These are phyloP conservation scores for Claviceps lovelessii DNA, from an alignment of 2,329 filamentous ascomycete genomes.

Conservation along the genomic window DNA sequence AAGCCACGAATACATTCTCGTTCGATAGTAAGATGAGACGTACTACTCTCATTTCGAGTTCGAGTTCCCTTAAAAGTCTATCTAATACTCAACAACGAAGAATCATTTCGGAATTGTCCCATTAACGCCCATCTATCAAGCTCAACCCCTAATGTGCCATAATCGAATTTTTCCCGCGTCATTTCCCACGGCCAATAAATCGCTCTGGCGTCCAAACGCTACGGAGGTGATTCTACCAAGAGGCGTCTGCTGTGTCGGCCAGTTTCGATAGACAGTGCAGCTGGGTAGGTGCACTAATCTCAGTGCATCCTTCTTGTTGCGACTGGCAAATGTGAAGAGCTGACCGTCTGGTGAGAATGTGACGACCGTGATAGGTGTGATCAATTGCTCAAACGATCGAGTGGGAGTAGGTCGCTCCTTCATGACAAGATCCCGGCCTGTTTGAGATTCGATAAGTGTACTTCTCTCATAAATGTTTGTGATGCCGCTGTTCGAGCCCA, in stretches of 20 bases:
- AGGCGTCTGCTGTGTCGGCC: constrained; percentile 84
- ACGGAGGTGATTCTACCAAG: constrained; percentile 68
- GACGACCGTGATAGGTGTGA: constrained; percentile 67
- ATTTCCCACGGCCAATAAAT: constrained; percentile 72
- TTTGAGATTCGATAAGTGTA: constrained; percentile 35
- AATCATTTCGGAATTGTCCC: neutral
- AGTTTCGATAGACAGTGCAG: constrained; percentile 91
- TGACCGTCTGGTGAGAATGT: constrained; percentile 82
- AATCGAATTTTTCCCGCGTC: constrained; percentile 76
- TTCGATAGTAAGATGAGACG: neutral
- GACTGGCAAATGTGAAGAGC: constrained; percentile 71
- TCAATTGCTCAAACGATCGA: constrained; percentile 68
- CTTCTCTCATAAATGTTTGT: constrained; percentile 86
- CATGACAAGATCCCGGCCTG: constrained; percentile 33
- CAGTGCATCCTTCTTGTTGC: constrained; percentile 77
- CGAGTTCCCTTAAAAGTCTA: neutral
- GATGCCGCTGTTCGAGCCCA: constrained; percentile 76
- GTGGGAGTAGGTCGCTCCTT: constrained; percentile 57
- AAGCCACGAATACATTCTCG: neutral
- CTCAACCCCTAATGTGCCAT: constrained; percentile 69
- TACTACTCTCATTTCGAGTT: neutral
- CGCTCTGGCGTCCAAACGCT: constrained; percentile 50
- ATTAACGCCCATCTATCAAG: neutral
- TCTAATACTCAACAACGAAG: neutral
- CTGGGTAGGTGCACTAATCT: constrained; percentile 78